Conservation (phyloP, 352 stramenopile species). For the Phytophthora cajani region DNA sequence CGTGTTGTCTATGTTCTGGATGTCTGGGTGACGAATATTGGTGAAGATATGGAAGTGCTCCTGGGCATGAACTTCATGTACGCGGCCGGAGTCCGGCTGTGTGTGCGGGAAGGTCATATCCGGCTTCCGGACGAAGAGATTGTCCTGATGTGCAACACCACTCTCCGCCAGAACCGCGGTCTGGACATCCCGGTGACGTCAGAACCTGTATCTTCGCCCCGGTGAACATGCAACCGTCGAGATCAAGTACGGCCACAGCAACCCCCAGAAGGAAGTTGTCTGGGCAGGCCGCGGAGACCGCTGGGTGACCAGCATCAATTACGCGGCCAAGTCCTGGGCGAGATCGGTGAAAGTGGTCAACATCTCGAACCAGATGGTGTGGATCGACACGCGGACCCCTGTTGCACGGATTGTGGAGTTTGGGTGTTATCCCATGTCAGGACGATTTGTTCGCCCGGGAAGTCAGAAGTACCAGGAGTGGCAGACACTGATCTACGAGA, state of each 20-base stretch:
- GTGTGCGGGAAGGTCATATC: neutral
- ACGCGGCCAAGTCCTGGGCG: neutral
- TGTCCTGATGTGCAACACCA: neutral
- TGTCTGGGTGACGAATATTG: constrained; percentile 31
- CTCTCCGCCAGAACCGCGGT: neutral
- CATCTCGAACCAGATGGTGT: neutral
- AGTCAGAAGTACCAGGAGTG: constrained; percentile 10
- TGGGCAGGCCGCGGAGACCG: neutral
- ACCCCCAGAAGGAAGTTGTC: neutral
- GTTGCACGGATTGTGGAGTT: neutral
- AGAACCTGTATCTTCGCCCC: neutral
- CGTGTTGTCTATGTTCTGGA: neutral
- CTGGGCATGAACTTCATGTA: constrained; percentile 44
- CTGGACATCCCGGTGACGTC: neutral
- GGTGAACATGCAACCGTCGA: neutral
- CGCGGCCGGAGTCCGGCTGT: constrained; percentile 18
- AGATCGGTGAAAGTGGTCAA: neutral
- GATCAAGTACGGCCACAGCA: neutral
- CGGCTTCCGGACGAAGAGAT: constrained; percentile 7
- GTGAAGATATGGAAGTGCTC: constrained; percentile 25
- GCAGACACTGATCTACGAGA: constrained; percentile 13
- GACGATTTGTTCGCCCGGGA: neutral
- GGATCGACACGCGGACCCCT: neutral
- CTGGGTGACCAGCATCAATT: neutral
- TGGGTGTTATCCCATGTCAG: neutral